Evolutionary conservation across 768 basidiomycete species (phyloP).

Genomic region (Leccinum disarticulatum): DNA sequence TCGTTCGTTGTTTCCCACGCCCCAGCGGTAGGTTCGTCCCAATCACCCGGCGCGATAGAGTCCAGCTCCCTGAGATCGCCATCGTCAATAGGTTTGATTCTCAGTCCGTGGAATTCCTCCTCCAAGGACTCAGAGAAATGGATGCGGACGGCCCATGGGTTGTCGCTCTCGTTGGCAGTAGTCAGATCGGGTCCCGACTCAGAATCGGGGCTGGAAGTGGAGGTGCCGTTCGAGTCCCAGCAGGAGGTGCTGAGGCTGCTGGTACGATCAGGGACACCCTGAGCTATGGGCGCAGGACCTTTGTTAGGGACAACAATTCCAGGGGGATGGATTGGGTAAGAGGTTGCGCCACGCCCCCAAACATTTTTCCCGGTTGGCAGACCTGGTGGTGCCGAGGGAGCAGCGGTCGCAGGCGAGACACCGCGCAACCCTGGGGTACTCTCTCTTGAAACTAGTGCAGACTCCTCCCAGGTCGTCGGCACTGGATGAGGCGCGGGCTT

Average conservation of each 20-base stretch:
- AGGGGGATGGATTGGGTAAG: conserved; percentile 15
- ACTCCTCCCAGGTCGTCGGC: conserved; percentile 23
- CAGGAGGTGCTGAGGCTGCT: conserved; percentile 14
- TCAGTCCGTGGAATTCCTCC: conserved; percentile 29
- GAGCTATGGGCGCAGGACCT: not conserved
- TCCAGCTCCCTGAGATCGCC: conserved; percentile 22
- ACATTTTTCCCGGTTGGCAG: conserved; percentile 7
- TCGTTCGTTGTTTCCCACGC: conserved; percentile 4
- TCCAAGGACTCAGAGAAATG: conserved; percentile 30
- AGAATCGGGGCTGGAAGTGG: conserved; percentile 29
- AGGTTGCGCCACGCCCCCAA: conserved; percentile 11
- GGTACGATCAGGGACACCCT: conserved; percentile 6
- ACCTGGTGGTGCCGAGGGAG: conserved; percentile 12
- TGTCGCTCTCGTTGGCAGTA: conserved; percentile 24
- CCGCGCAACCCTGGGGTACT: conserved; percentile 14
- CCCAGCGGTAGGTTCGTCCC: conserved; percentile 4
- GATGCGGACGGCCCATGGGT: conserved; percentile 23
- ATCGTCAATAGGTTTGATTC: conserved; percentile 15
- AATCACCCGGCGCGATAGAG: conserved; percentile 24
- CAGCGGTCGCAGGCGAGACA: conserved; percentile 2
- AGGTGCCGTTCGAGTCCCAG: conserved; percentile 26
- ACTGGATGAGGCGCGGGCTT: conserved; percentile 3
- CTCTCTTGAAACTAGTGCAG: conserved; percentile 14
- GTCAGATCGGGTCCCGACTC: conserved; percentile 27
- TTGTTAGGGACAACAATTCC: conserved; percentile 11